Base-by-base conservation (phyloP, 352 stramenopile genomes). In the Pythium utonaiense region DNA sequence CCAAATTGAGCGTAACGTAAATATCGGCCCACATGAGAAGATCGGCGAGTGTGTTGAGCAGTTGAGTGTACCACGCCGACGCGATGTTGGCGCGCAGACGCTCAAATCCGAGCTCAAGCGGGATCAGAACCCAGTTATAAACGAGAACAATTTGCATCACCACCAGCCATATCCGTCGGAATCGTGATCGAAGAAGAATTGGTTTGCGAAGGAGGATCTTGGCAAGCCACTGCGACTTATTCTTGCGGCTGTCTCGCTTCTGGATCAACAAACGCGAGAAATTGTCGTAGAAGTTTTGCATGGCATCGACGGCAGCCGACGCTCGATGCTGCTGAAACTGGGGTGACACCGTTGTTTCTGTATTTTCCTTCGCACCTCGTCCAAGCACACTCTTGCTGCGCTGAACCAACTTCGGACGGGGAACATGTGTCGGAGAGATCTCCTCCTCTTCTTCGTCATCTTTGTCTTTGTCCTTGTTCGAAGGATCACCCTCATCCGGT, bases 1-100 rank as follows among this genome's bases (percentile, higher is more conserved):
- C 58, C 34, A 88, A 40, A 30, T 88, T 76, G 7, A 78, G 62
- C 19, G 73, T 84, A 22, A 84, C 17, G 57, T 85, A 88, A 16
- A 85, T 63, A 28, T 88, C 78, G 0, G 62, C 25, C 6, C 56
- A 52, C 6, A 86, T 62, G 0, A 78, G 9, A 13, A 86, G 21
- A 56, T 86, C 78, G 13, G 69, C 30, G 6, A 75, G 0, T 6
- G 33, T 51, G 25, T 77, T 73, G 2, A 67, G 34, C 8, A 63
- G 41, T 6, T 69, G 52, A 0, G 78, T 57, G 3, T 51, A 36
- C 27, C 30, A 53, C 9, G 57, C 53, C 5, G 52, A 54, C 1
- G 50, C 16, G 7, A 53, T 27, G 14, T 59, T 50, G 1, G 52
- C 59, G 33, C 74, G 67, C 3, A 83, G 48, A 1, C 73, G 27